Evolutionary conservation across 306 rosid species (phyloP).

Genomic region (Amphicarpaea edgeworthii): DNA sequence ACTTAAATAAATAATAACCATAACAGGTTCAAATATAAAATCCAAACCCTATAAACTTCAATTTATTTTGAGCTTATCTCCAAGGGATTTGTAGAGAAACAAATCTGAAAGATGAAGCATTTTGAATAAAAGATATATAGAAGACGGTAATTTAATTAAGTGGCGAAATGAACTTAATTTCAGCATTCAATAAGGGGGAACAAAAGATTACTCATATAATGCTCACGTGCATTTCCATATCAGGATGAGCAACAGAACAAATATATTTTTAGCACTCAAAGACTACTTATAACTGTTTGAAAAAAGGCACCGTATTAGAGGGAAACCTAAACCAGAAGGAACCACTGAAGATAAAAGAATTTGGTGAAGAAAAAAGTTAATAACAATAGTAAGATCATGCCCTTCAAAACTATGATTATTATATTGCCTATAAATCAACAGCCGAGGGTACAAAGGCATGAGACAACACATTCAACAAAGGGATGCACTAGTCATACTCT

Average conservation of each 20-base stretch:
- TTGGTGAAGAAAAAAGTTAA: neutral
- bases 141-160: neutral
- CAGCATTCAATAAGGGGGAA: neutral
- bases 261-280: neutral
- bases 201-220: neutral
- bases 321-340: neutral
- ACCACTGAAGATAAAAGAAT: neutral
- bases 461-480: neutral
- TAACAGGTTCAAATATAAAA: conserved; percentile 28
- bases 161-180: neutral
- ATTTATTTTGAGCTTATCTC: neutral
- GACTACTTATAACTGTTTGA: neutral
- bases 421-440: neutral
- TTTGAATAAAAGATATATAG: neutral
- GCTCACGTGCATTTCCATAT: neutral
- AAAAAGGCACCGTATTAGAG: neutral
- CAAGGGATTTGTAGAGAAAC: neutral
- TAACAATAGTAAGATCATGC: neutral
- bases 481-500: neutral
- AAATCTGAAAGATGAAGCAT: neutral
- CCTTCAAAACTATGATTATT: neutral
- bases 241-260: neutral
- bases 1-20: neutral
- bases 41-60: conserved; percentile 6
- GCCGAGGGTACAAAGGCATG: neutral